These are phyloP conservation scores for Nepenthes mirabilis DNA, from an alignment of 148 eudicot species.

Conservation along the genomic window DNA sequence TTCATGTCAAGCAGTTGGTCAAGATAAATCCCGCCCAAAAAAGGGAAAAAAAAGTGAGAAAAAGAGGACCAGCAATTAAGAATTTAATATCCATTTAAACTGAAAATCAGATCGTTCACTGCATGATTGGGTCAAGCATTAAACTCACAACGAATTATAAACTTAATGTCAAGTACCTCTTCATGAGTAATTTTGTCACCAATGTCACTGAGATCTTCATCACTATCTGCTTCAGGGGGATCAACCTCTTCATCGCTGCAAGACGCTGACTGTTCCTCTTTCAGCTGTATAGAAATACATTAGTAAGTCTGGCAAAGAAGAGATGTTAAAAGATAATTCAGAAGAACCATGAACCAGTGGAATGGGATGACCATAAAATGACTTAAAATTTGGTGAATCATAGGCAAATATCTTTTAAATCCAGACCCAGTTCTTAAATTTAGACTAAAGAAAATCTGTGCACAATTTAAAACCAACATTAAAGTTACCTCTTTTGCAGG, in stretches of 20 bases:
- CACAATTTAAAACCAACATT: neutral
- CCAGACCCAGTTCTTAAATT: neutral
- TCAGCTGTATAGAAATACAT: slow-evolving; percentile 30
- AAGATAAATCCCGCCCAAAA: too few relatives aligned
- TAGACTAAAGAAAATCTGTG: neutral
- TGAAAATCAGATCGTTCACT: too few relatives aligned
- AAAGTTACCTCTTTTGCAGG: slow-evolving; percentile 69
- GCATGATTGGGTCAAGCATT: too few relatives aligned
- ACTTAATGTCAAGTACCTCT: slow-evolving; percentile 40
- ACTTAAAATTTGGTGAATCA: too few relatives aligned
- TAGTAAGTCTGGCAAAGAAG: neutral
- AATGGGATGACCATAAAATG: too few relatives aligned
- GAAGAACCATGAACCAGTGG: neutral
- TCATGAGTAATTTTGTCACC: slow-evolving; percentile 39
- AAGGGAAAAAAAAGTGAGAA: too few relatives aligned
- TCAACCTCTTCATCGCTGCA: slow-evolving; percentile 94
- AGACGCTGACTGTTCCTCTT: slow-evolving; percentile 65
- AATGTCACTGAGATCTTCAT: slow-evolving; percentile 71
- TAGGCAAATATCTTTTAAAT: neutral
- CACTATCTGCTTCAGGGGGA: slow-evolving; percentile 61
- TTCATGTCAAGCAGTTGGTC: too few relatives aligned
- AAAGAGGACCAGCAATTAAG: too few relatives aligned
- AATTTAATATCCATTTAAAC: too few relatives aligned
- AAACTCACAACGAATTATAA: too few relatives aligned
- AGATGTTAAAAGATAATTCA: neutral